phyloP scores from a whole-genome alignment of 345 rosid species.

The Acer yangbiense region DNA sequence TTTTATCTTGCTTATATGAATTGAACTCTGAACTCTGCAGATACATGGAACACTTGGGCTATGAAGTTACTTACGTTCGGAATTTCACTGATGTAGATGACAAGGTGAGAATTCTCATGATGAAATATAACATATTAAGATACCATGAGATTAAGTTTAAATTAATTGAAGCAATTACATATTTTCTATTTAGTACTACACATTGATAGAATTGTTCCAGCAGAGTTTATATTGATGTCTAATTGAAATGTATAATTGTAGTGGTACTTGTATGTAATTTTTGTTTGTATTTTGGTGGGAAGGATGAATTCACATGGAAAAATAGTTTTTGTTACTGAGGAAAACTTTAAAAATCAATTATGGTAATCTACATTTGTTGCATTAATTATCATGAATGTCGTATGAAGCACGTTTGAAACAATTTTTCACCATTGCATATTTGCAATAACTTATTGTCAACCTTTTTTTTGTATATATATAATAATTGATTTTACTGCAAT shows the following conservation, averaged over 20 bases:
- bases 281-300: conserved; percentile 31
- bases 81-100: conserved; percentile 96
- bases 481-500: too few relatives aligned
- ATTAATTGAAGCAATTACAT: not conserved
- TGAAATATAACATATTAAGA: not conserved
- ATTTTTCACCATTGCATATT: too few relatives aligned
- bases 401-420: too few relatives aligned
- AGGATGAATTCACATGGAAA: conserved; percentile 16
- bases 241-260: conserved; percentile 2
- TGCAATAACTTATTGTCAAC: too few relatives aligned
- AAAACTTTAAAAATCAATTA: not conserved
- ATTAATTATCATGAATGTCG: too few relatives aligned
- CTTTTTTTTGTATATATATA: too few relatives aligned
- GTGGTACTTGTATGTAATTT: not conserved
- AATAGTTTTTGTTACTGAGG: not conserved
- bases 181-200: too few relatives aligned
- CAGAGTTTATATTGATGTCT: conserved; percentile 9
- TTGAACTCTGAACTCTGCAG: conserved; percentile 47
- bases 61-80: conserved; percentile 75
- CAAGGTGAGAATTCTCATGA: conserved; percentile 50
- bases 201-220: not conserved
- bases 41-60: conserved; percentile 63
- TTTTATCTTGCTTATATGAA: conserved; percentile 1
- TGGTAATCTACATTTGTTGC: not conserved
- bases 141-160: conserved; percentile 26